Percentiles rank a stretch among this genome's conserved stretches.
Conservation (phyloP, 78 protist species). For the Dictyostelium purpureum region DNA sequence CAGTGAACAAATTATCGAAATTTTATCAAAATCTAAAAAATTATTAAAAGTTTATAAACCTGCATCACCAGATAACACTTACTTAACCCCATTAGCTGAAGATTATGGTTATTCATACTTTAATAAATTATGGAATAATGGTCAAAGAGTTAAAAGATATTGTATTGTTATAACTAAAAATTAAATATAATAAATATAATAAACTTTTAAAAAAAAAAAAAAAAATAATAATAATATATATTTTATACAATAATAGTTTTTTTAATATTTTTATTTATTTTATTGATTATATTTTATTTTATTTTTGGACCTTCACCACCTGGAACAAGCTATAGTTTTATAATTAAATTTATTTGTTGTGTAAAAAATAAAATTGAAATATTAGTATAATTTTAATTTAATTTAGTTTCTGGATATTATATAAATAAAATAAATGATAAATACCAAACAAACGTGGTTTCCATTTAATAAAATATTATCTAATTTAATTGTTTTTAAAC, state of each 20-base stretch:
- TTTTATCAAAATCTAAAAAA: constrained; percentile 4
- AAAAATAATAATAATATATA: not conserved
- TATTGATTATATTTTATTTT: not conserved
- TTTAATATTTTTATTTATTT: not conserved
- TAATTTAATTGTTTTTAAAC: constrained; percentile 80
- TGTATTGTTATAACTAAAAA: constrained; percentile 66
- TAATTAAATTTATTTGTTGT: not conserved
- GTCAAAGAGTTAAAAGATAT: constrained; percentile 76
- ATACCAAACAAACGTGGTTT: constrained; percentile 92
- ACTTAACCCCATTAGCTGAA: constrained; percentile 43
- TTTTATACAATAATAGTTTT: not conserved
- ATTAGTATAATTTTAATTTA: not conserved
- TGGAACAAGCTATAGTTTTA: constrained; percentile 55
- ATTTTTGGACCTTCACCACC: constrained; percentile 68
- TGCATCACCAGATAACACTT: constrained; percentile 51
- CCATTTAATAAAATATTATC: constrained; percentile 93
- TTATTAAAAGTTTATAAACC: constrained; percentile 54
- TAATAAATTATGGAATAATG: constrained; percentile 85
- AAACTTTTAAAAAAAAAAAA: not conserved
- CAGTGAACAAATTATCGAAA: constrained; percentile 32
- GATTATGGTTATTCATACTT: constrained; percentile 87
- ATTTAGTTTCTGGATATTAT: not conserved
- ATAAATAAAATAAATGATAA: no score
- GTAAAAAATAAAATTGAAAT: not conserved
- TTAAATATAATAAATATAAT: not conserved